A percentile compares a stretch with the other conserved stretches of the same genome.
phyloP scores from a whole-genome alignment of 768 basidiomycete genomes.

The Suillus ampliporus region DNA sequence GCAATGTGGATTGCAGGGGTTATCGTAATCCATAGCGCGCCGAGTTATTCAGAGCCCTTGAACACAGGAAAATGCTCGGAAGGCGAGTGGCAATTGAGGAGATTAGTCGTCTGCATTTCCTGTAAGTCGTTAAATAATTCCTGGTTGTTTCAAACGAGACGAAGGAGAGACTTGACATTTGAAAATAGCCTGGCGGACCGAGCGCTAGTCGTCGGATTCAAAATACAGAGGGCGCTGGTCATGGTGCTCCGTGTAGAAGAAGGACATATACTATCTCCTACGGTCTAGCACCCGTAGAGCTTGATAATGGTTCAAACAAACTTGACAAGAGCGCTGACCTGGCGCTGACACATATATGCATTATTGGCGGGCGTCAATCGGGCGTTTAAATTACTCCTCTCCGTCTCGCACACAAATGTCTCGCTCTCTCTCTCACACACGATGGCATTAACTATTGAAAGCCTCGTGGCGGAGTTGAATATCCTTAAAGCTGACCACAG shows the following conservation, averaged over 20 bases:
- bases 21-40: conserved; percentile 7
- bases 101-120: background rate
- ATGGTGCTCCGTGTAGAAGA: background rate
- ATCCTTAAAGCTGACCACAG: no score
- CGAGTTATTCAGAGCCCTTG: background rate
- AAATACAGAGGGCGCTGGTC: background rate
- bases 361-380: no score
- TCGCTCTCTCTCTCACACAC: no score
- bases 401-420: no score
- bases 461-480: no score
- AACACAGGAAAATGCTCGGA: background rate
- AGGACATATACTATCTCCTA: no score
- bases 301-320: no score
- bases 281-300: no score
- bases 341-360: no score
- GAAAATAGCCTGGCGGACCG: background rate
- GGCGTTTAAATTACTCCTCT: no score
- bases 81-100: background rate
- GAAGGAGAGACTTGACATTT: background rate
- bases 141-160: background rate
- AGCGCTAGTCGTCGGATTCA: background rate
- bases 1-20: background rate
- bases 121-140: background rate
- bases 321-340: no score
- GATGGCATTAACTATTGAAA: no score